A percentile compares a stretch with the other conserved stretches of the same genome.
Evolutionary conservation across 2,329 filamentous ascomycete species (phyloP).

Genomic region (Microcyclosporella mali): DNA sequence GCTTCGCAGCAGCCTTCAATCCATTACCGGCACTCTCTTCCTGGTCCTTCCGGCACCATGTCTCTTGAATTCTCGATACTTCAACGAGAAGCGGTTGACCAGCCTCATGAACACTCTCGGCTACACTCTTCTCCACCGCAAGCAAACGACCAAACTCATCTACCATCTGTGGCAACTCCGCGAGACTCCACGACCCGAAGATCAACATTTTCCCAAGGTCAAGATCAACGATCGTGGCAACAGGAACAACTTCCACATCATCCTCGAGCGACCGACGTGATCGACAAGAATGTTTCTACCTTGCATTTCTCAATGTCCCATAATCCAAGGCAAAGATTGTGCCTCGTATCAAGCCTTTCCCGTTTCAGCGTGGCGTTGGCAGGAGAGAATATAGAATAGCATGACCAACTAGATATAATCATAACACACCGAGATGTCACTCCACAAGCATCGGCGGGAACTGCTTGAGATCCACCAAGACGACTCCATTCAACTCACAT

Average conservation of each 20-base stretch:
- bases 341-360: too few relatives aligned
- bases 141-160: constrained; percentile 73
- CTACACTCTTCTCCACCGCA: constrained; percentile 59
- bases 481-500: too few relatives aligned
- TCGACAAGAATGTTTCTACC: too few relatives aligned
- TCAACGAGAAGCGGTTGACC: constrained; percentile 63
- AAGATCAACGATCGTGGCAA: constrained; percentile 67
- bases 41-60: constrained; percentile 85
- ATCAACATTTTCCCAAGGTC: constrained; percentile 57
- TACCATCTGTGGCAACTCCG: constrained; percentile 77
- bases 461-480: too few relatives aligned
- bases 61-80: constrained; percentile 82
- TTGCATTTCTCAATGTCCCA: too few relatives aligned
- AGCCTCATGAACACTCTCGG: constrained; percentile 73
- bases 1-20: constrained; percentile 1
- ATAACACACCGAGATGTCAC: too few relatives aligned
- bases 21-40: constrained; percentile 51
- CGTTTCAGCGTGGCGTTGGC: too few relatives aligned
- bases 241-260: constrained; percentile 76
- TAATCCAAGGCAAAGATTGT: too few relatives aligned
- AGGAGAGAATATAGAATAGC: too few relatives aligned
- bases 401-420: too few relatives aligned
- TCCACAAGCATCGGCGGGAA: too few relatives aligned
- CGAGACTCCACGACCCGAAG: constrained; percentile 19
- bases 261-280: neutral